Evolutionary conservation across 495 filamentous ascomycete genomes (phyloP), one percentile per base, ranked within the genome.

Genomic region (Zalerion maritima): DNA sequence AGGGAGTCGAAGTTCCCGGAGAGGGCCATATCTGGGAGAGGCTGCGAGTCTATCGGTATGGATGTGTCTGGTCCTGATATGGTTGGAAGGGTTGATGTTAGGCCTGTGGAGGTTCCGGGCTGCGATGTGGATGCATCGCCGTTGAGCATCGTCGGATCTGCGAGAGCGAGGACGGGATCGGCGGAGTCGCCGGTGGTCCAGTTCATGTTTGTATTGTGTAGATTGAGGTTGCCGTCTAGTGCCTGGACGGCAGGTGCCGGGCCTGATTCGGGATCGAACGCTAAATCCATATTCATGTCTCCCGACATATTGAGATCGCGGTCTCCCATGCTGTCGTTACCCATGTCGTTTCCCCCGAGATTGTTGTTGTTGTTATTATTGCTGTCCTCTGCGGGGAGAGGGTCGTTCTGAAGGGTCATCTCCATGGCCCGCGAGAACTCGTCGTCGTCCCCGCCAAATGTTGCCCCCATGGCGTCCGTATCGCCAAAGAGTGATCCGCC

Each of bases 361-460:
- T 17, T 12, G 34, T 21, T 12, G 29, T n/a, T 2, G 33, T 13
- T 5, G 19, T 16, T 2, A 29, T 19, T 10, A 29, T 13, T 6
- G 24, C 27, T 8, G 19, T 16, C n/a, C 37, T 21, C 14, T 1
- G 15, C 10, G 1, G 32, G 16, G 18, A 41, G 36, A 7, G 54
- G 45, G 24, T 56, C 49, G 10, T 18, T 24, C 11, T 45, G 32
- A 5, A 45, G 33, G 3, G 27, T 33, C 36, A 77, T 78, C 22
- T 73, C 73, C 49, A 96, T 77, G 3, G 78, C 78, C 29, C 74
- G 60, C 10, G 78, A 76, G 43, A 94, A 89, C 32, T 86, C 82
- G 46, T 91, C 79, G 40, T 93, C 83, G 25, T 89, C 82, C 13
- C 71, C 72, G 0, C 65, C 73, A 42, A 79, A 81, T 5, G 64